Evolutionary conservation across 176 grass and related monocot species (phyloP).

Genomic region (Avena atlantica): DNA sequence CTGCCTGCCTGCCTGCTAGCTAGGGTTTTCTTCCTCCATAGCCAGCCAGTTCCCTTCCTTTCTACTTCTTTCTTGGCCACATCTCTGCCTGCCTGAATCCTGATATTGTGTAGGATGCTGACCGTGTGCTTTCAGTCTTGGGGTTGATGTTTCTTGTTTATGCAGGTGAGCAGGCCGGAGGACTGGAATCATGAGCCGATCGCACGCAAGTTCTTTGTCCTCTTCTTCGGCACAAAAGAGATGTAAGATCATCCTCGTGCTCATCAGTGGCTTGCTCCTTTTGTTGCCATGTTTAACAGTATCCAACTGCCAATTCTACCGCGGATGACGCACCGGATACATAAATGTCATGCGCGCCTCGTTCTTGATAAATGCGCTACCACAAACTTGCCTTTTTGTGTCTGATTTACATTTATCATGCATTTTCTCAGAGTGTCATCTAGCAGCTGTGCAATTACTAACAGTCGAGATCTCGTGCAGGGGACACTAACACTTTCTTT

Average conservation of each 20-base stretch:
- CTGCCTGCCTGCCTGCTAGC: background rate
- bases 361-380: background rate
- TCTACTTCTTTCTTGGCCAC: background rate
- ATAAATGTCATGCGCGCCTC: background rate
- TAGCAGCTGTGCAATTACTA: background rate
- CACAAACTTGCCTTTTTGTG: background rate
- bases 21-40: conserved; percentile 40
- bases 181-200: conserved; percentile 53
- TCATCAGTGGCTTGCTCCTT: background rate
- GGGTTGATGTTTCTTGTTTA: conserved; percentile 21
- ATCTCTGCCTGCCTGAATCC: conserved; percentile 1
- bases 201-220: conserved; percentile 84
- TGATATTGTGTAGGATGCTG: conserved; percentile 11
- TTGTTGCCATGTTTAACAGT: background rate
- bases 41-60: background rate
- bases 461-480: background rate
- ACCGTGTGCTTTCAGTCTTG: background rate
- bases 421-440: background rate
- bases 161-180: conserved; percentile 91
- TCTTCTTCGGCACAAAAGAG: conserved; percentile 88
- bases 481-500: background rate
- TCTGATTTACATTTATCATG: background rate
- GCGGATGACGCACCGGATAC: background rate
- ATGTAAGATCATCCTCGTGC: conserved; percentile 58
- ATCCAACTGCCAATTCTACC: background rate